Conservation (phyloP, 1,284 basidiomycete genomes). For the Leccinum fallax region DNA sequence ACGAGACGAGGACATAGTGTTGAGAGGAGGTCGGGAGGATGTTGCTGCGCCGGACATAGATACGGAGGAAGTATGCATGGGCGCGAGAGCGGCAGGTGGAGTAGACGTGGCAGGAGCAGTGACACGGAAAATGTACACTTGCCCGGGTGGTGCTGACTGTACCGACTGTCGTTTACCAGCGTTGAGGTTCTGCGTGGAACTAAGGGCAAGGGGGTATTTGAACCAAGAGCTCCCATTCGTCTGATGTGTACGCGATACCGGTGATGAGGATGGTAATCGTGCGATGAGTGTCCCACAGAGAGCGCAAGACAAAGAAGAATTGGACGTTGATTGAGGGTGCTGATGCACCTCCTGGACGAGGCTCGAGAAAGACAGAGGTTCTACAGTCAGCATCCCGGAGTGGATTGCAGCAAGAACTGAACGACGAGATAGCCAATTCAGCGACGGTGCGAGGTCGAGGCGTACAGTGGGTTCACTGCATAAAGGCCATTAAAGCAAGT, state of each 20-base stretch:
- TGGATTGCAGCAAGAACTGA: slow-evolving; percentile 88
- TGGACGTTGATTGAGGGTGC: slow-evolving; percentile 29
- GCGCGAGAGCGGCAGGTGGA: slow-evolving; percentile 30
- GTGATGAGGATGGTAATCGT: slow-evolving; percentile 20
- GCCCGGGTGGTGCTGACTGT: slow-evolving; percentile 39
- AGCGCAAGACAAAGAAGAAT: slow-evolving; percentile 58
- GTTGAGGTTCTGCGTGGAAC: slow-evolving; percentile 31
- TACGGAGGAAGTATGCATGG: slow-evolving; percentile 23
- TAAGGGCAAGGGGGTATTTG: slow-evolving; percentile 49
- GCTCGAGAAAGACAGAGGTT: slow-evolving; percentile 68
- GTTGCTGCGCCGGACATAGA: slow-evolving; percentile 20
- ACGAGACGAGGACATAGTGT: slow-evolving; percentile 25
- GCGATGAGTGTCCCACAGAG: slow-evolving; percentile 73
- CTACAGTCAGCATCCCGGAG: slow-evolving; percentile 85
- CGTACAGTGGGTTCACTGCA: slow-evolving; percentile 85
- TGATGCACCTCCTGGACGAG: slow-evolving; percentile 54
- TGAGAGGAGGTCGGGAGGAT: slow-evolving; percentile 32
- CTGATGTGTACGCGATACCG: slow-evolving; percentile 21
- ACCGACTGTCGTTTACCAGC: slow-evolving; percentile 34
- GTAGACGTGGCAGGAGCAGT: slow-evolving; percentile 35
- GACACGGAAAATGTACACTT: slow-evolving; percentile 66
- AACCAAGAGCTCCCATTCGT: slow-evolving; percentile 53
- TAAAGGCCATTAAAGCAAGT: slow-evolving; percentile 9
- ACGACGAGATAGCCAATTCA: slow-evolving; percentile 91
- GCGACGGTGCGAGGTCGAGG: slow-evolving; percentile 89